phyloP scores from a whole-genome alignment of 2,329 filamentous ascomycete species.

The Colletotrichum godetiae region DNA sequence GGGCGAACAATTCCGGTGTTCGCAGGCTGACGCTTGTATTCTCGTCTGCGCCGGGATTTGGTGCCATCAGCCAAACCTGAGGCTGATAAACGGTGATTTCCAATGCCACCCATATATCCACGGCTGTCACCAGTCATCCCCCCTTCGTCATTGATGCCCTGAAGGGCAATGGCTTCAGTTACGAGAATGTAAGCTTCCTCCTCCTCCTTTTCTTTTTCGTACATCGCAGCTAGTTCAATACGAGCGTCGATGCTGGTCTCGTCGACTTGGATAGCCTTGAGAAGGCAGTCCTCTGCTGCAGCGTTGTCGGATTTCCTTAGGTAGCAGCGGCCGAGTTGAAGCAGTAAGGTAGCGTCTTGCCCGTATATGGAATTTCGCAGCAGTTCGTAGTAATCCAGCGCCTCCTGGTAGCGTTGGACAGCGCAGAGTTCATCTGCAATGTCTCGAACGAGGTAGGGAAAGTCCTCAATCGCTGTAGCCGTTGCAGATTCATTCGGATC shows the following conservation, averaged over 20 bases:
- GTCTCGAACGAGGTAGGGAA: slow-evolving; percentile 84
- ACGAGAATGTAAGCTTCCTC: slow-evolving; percentile 83
- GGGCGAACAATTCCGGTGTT: slow-evolving; percentile 43
- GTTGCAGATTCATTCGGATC: slow-evolving; percentile 58
- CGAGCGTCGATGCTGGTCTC: slow-evolving; percentile 80
- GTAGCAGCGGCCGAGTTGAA: slow-evolving; percentile 76
- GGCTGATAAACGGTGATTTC: background rate
- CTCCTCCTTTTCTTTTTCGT: slow-evolving; percentile 78
- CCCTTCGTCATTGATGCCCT: slow-evolving; percentile 56
- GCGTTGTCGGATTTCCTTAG: slow-evolving; percentile 70
- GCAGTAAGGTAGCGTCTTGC: slow-evolving; percentile 62
- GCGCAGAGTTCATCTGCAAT: slow-evolving; percentile 61
- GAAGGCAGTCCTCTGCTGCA: slow-evolving; percentile 82
- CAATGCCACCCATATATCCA: background rate
- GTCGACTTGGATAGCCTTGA: slow-evolving; percentile 79
- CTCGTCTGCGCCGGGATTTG: slow-evolving; percentile 25
- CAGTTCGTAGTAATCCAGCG: slow-evolving; percentile 67
- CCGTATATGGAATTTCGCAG: slow-evolving; percentile 61
- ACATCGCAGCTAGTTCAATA: slow-evolving; percentile 84
- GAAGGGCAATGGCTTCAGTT: slow-evolving; percentile 78
- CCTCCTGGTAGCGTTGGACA: slow-evolving; percentile 48
- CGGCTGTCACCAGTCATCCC: slow-evolving; percentile 24
- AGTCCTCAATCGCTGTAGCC: slow-evolving; percentile 55
- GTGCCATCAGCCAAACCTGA: slow-evolving; percentile 2
- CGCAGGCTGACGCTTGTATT: slow-evolving; percentile 26